Evolutionary conservation across 495 filamentous ascomycete genomes (phyloP), one percentile per base, ranked within the genome.

Genomic region (Parmelia sp.): DNA sequence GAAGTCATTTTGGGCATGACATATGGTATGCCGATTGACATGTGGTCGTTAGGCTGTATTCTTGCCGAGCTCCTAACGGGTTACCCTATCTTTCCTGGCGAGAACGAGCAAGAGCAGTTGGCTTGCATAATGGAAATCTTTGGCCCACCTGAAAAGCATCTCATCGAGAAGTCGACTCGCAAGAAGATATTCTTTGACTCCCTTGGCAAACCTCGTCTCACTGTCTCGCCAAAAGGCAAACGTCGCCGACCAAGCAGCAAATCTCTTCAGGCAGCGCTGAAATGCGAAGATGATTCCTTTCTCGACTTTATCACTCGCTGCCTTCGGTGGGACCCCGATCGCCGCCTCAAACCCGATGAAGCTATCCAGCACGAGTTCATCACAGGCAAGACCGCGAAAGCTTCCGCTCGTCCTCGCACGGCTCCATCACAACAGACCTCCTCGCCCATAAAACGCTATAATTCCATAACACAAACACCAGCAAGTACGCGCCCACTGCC

Each of bases 51-150:
- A 40, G 94, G 95, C 27, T 98, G 94, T 75, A 98, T 98, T 69
- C 79, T 98, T 25, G 95, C 94, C 17, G 94, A 98, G 73, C 79
- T 98, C 12, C 90, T 86, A 70, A 97, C 95, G 0, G 94, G 94
- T 12, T 96, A 96, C 66, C 94, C 94, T 25, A 96, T 98, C 66
- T 98, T 98, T 77, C 94, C 94, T 15, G 94, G 94, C 59, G 95
- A 97, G 77, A 97, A 97, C 73, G 94, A 98, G 74, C 93, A 97
- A 71, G 94, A 98, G 76, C 94, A 98, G 75, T 79, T 98, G 65
- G 94, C 94, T 25, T 98, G 94, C 74, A 98, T 98, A 66, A 98
- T 98, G 94, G 94, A 98, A 75, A 89, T 98, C 8, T 98, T 98
- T 73, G 94, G 94, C 6, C 94, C 94, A 42, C 94, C 94, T 0